Base-by-base conservation (phyloP, 176 grass and related monocot species). In the Musa schizocarpa region DNA sequence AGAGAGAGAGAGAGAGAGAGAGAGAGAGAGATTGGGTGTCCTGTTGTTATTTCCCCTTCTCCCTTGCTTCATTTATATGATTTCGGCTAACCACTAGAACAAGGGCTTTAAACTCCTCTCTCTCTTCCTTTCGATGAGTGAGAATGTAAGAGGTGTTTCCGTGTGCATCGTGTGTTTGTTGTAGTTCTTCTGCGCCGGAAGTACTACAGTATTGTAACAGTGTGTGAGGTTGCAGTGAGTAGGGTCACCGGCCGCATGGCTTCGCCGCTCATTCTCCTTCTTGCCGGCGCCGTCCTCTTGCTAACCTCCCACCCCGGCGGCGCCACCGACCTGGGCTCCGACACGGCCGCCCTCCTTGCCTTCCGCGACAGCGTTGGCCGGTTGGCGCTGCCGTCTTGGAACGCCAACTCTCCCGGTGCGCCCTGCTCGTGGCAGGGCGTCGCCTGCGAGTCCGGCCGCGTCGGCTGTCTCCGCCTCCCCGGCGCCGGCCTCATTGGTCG, bases 361-460 rank as follows among this genome's bases (percentile, higher is more conserved):
- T 65, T 77, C 59, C 58, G 56, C 19, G 17, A 19, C 49, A 61
- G 20, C 20, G 61, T 65, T 9, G 48, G 26, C 0, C 43, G 57
- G 58, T 1, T 21, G 68, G 43, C 2, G 7, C 34, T 49, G 59
- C 19, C 9, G 20, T 9, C 68, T 4, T 77, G 75, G 75, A 65
- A 77, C 20, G 43, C 17, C 9, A 24, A 26, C 34, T 48, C 4
- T 23, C 11, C 12, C 43, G 17, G 8, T 3, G 49, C 48, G 11
- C 58, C 75, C 29, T 77, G 75, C 59, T 4, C 58, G 20, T 77
- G 75, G 75, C 43, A 24, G 59, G 75, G 75, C 13, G 75, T 77
- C 48, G 16, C 3, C 7, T 77, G 75, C 7, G 11, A 51, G 0
- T 5, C 17, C 12, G 54, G 75, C 48, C 75, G 75, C 48, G 75